Evolutionary conservation across 805 yeast genomes (phyloP).

Genomic region (Ascoidea rubescens): DNA sequence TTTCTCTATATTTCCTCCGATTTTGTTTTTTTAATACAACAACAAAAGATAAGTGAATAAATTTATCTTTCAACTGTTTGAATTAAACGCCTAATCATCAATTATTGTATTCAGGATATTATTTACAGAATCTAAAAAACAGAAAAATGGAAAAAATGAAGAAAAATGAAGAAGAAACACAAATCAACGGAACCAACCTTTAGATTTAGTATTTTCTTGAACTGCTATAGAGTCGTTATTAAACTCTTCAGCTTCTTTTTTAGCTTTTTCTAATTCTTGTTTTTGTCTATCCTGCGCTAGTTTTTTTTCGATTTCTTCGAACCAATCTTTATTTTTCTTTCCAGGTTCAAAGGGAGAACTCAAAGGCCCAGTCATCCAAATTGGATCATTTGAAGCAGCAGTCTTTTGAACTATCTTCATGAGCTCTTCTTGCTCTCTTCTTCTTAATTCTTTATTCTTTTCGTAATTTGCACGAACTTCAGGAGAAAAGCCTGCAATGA

Average conservation of each 20-base stretch:
- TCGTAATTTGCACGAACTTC: slow-evolving; percentile 71
- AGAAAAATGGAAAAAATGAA: neutral
- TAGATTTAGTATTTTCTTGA: slow-evolving; percentile 17
- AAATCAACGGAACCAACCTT: slow-evolving; percentile 17
- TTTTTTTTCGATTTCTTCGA: slow-evolving; percentile 32
- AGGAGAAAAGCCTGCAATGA: slow-evolving; percentile 65
- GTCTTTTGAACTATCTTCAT: slow-evolving; percentile 56
- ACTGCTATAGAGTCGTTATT: slow-evolving; percentile 18
- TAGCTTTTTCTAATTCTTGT: slow-evolving; percentile 27
- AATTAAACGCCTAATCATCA: too few relatives aligned
- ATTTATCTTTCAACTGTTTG: too few relatives aligned
- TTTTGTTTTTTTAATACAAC: too few relatives aligned
- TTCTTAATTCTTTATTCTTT: slow-evolving; percentile 43
- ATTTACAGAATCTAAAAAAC: neutral
- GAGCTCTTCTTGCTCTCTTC: slow-evolving; percentile 53
- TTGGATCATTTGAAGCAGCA: slow-evolving; percentile 56
- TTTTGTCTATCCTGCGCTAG: slow-evolving; percentile 28
- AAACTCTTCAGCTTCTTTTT: slow-evolving; percentile 23
- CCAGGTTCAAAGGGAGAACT: slow-evolving; percentile 49
- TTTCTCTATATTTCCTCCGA: too few relatives aligned
- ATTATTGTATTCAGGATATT: too few relatives aligned
- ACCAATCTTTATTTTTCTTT: slow-evolving; percentile 21
- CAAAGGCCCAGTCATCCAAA: slow-evolving; percentile 70
- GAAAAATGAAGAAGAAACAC: too few relatives aligned
- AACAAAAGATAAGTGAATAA: too few relatives aligned